These are phyloP conservation scores for Suillus decipiens DNA, from an alignment of 768 basidiomycete genomes.

Conservation along the genomic window DNA sequence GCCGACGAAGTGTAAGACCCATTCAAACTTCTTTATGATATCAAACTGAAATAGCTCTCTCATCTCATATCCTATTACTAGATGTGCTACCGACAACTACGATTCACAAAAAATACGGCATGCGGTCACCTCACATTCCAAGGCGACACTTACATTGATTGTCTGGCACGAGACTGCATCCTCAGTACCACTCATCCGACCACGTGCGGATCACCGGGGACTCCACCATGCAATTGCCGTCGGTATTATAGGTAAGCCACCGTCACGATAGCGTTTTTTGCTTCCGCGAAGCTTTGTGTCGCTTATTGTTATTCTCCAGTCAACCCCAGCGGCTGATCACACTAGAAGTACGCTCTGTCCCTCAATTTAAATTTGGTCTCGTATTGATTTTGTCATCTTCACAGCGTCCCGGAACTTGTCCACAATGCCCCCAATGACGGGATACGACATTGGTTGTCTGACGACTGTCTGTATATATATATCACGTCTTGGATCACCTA, in stretches of 20 bases:
- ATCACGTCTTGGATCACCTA: conserved; percentile 7
- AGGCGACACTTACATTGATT: conserved; percentile 52
- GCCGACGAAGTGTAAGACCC: conserved; percentile 43
- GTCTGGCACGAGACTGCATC: conserved; percentile 43
- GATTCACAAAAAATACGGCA: conserved; percentile 46
- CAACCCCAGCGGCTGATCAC: conserved; percentile 57
- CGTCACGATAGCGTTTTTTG: neutral
- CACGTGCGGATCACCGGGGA: conserved; percentile 39
- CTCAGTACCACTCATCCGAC: conserved; percentile 52
- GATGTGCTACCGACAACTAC: conserved; percentile 70
- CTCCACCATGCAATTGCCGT: conserved; percentile 46
- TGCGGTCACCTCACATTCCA: conserved; percentile 59
- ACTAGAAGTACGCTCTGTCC: conserved; percentile 39
- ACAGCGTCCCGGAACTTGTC: conserved; percentile 42
- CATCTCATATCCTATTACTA: conserved; percentile 8
- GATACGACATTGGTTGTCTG: conserved; percentile 3
- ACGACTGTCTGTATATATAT: conserved; percentile 16
- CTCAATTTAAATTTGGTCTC: conserved; percentile 12
- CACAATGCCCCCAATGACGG: conserved; percentile 31
- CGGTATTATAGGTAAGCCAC: conserved; percentile 54
- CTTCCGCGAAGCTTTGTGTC: conserved; percentile 12
- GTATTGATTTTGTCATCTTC: conserved; percentile 15
- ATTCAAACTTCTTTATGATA: conserved; percentile 10
- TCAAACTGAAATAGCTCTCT: conserved; percentile 13
- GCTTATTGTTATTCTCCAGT: conserved; percentile 26